Conservation (phyloP, 2,329 filamentous ascomycete genomes). For the Myriosclerotinia duriaeana region DNA sequence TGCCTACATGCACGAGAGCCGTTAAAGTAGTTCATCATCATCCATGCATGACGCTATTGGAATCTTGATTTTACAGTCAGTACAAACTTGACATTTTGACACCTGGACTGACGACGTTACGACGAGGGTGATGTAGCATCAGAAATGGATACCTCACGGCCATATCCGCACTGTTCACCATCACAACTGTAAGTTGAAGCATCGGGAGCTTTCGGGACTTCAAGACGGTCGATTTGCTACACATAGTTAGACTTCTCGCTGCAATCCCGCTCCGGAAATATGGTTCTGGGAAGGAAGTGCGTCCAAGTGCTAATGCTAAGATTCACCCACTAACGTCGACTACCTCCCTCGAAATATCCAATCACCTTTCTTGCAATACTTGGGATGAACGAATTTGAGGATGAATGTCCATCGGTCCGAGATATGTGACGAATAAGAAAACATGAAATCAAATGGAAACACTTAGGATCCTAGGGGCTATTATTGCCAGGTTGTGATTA, state of each 20-base stretch:
- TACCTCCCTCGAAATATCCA: conserved; percentile 1
- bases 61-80: not conserved
- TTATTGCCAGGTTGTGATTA: not conserved
- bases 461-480: not conserved
- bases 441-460: conserved; percentile 10
- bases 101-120: not conserved
- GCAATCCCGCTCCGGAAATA: conserved; percentile 18
- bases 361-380: conserved; percentile 1
- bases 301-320: conserved; percentile 14
- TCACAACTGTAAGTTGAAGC: not conserved
- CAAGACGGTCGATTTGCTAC: not conserved
- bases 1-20: conserved; percentile 14
- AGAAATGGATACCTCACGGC: conserved; percentile 12
- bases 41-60: conserved; percentile 7
- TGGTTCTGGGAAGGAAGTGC: conserved; percentile 11
- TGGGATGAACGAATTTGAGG: conserved; percentile 7
- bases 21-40: conserved; percentile 3
- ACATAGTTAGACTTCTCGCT: conserved; percentile 12
- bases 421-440: conserved; percentile 17
- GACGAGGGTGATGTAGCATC: not conserved
- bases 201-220: conserved; percentile 21
- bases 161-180: conserved; percentile 3
- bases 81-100: not conserved
- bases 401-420: conserved; percentile 21
- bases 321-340: conserved; percentile 13